These are phyloP conservation scores for Coemansia sp. DNA, from an alignment of 192 early-diverging fungal genomes.

Conservation along the genomic window DNA sequence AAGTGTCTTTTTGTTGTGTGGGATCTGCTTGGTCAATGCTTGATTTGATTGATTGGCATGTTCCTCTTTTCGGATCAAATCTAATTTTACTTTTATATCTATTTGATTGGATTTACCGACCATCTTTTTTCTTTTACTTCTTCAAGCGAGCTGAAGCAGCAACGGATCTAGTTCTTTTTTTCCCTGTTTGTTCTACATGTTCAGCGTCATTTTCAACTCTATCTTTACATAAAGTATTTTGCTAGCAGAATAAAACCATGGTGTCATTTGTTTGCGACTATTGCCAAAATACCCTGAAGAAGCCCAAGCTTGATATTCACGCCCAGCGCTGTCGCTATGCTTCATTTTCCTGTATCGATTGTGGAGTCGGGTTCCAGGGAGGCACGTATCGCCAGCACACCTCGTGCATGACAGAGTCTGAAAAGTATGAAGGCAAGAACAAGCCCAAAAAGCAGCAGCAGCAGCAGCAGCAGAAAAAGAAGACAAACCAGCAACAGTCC, in stretches of 20 bases:
- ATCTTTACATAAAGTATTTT: constrained; percentile 3
- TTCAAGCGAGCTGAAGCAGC: too few species aligned
- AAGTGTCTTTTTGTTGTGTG: too few species aligned
- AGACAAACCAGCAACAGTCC: background rate
- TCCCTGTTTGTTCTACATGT: too few species aligned
- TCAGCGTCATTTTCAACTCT: too few species aligned
- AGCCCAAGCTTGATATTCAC: constrained; percentile 89
- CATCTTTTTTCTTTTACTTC: too few species aligned
- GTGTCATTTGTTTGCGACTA: constrained; percentile 71
- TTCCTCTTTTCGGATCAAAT: too few species aligned
- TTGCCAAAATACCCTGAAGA: constrained; percentile 88
- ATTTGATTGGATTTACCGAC: too few species aligned
- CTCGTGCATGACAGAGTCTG: constrained; percentile 87
- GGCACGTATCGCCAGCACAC: constrained; percentile 78
- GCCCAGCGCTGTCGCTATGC: constrained; percentile 76
- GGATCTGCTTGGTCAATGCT: too few species aligned
- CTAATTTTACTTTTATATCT: too few species aligned
- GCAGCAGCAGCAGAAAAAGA: constrained; percentile 3
- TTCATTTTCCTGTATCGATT: constrained; percentile 92
- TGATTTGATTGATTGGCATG: too few species aligned
- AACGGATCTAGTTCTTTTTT: too few species aligned
- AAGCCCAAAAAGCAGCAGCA: constrained; percentile 20
- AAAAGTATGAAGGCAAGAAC: constrained; percentile 80
- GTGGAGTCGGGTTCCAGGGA: constrained; percentile 79
- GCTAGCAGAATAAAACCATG: constrained; percentile 25